Conservation (phyloP, 2,329 filamentous ascomycete species). For the Fusarium sp. region DNA sequence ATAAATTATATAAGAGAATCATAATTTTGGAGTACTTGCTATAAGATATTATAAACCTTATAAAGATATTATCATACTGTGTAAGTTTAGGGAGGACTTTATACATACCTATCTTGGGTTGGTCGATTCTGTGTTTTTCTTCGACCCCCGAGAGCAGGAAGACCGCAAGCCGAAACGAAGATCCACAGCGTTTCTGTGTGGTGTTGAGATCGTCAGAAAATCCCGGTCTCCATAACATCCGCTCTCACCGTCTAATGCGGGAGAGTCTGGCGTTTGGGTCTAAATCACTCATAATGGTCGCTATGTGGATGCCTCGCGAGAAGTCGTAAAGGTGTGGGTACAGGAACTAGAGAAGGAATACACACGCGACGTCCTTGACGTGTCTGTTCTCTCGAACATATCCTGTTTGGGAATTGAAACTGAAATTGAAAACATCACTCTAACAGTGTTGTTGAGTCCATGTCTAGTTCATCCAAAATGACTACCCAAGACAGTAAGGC, state of each 20-base stretch:
- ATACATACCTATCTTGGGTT: too few relatives aligned
- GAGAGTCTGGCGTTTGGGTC: constrained; percentile 1
- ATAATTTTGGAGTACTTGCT: too few relatives aligned
- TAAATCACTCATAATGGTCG: constrained; percentile 2
- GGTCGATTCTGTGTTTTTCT: too few relatives aligned
- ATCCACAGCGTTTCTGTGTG: constrained; percentile 25
- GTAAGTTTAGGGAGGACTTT: too few relatives aligned
- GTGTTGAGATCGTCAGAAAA: constrained; percentile 23
- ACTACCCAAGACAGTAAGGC: neutral
- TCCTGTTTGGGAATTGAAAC: neutral
- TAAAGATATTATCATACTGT: too few relatives aligned
- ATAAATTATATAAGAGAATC: too few relatives aligned
- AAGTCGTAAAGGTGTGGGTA: neutral
- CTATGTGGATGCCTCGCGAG: neutral
- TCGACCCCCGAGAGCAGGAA: neutral
- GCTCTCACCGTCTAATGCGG: constrained; percentile 29
- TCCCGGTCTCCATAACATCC: constrained; percentile 15
- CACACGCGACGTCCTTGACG: neutral
- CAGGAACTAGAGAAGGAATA: neutral
- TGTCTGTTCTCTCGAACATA: neutral
- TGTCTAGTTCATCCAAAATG: neutral
- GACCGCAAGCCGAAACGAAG: constrained; percentile 6
- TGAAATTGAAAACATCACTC: neutral
- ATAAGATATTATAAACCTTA: too few relatives aligned
- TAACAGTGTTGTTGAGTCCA: neutral